Base-by-base conservation (phyloP, 179 eudicot species). In the Spergularia azorica region DNA sequence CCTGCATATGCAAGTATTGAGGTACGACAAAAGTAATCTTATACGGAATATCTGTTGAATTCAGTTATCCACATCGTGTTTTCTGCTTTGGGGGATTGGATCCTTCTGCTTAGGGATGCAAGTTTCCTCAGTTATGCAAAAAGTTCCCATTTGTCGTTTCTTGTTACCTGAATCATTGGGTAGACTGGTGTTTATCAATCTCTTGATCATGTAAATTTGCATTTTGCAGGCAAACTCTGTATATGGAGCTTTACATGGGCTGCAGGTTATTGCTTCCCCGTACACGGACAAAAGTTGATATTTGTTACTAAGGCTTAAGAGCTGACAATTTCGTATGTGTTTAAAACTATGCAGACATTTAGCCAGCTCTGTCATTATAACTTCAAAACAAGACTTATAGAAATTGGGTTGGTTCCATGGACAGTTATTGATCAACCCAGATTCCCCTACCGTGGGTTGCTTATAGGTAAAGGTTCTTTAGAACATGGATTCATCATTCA, bases 241-340 rank as follows among this genome's bases (percentile, higher is more conserved):
- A 21, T 95, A 93, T 77, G 98, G 98, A 56, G 98, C 97, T 76
- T 84, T 92, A 77, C 98, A 93, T 84, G 98, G 95, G 50, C 77
- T 95, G 57, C 89, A 95, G 96, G 98, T 94, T 71, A 63, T 18
- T 88, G 26, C 38, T 82, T 57, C 54, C 79, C 43, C 14, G 14
- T 52, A 67, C 50, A 20, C 52, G 14, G 39, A 16, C 70, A 18
- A 50, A 95, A 95, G 98, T 59, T 55, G 62, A 64, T 67, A 15
- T 62, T 56, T 15, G 69, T 18, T 21, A 1, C 32, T 5, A n/a
- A 69, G 66, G 74, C 66, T 36, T 63, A 46, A 65, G 43, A 52
- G 57, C 59, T 75, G 64, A 79, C 75, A 2, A 63, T 73, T 76
- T 39, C 39, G 13, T 7, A 2, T 76, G 60, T 74, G 26, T 46